These are phyloP conservation scores for Sicyos edulis DNA, from an alignment of 306 rosid genomes.

Conservation along the genomic window DNA sequence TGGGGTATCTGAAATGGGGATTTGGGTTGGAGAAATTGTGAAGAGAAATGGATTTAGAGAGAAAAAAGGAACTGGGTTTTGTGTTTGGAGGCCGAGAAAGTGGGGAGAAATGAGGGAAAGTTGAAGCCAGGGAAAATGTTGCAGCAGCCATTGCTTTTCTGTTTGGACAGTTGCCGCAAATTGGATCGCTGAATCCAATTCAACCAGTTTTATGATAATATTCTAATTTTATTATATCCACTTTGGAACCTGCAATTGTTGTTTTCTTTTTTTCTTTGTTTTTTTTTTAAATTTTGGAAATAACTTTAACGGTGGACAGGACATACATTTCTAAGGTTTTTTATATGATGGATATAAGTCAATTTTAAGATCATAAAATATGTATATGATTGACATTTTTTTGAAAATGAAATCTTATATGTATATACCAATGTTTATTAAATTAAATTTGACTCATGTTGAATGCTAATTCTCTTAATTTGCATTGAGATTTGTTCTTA, in stretches of 20 bases:
- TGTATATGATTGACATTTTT: not conserved
- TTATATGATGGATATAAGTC: not conserved
- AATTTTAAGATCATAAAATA: not conserved
- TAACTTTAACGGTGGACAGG: not conserved
- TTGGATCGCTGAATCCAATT: conserved; percentile 14
- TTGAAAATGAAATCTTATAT: too few species aligned
- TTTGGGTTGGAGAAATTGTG: conserved; percentile 14
- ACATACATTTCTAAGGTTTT: not conserved
- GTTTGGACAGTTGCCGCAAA: conserved; percentile 23
- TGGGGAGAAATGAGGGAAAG: conserved; percentile 37
- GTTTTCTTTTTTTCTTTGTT: too few species aligned
- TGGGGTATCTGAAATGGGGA: conserved; percentile 9
- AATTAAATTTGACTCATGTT: not conserved
- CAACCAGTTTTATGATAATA: not conserved
- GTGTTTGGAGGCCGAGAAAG: conserved; percentile 37
- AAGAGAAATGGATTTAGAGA: conserved; percentile 40
- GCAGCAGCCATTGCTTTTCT: conserved; percentile 35
- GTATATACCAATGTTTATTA: not conserved
- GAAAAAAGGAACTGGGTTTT: conserved; percentile 21
- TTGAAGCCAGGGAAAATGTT: conserved; percentile 54
- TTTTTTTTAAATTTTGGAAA: too few species aligned
- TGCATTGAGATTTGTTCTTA: not conserved
- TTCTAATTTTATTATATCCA: too few species aligned
- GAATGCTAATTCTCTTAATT: not conserved
- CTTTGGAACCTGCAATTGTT: too few species aligned